phyloP scores from a whole-genome alignment of 2,329 filamentous ascomycete genomes.

The Hypoxylon sp. region DNA sequence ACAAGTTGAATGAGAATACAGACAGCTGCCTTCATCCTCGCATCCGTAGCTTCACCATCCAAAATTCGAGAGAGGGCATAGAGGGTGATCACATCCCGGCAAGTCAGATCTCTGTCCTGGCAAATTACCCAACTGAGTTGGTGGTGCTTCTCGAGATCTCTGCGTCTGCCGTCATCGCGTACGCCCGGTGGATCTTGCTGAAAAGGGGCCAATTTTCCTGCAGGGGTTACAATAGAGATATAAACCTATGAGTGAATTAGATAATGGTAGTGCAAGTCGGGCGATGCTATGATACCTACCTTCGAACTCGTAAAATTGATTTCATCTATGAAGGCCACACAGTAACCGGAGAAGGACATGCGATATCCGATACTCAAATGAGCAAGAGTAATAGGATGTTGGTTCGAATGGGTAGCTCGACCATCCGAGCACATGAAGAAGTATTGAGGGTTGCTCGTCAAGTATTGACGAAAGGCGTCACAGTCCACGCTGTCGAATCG shows the following conservation, averaged over 20 bases:
- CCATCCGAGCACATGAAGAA: conserved; percentile 81
- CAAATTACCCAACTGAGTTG: background rate
- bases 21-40: conserved; percentile 28
- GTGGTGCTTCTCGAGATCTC: background rate
- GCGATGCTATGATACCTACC: conserved; percentile 53
- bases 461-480: conserved; percentile 68
- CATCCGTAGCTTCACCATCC: background rate
- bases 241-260: conserved; percentile 28
- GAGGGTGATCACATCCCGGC: conserved; percentile 44
- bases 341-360: conserved; percentile 70
- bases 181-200: background rate
- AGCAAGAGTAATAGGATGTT: conserved; percentile 13
- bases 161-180: background rate
- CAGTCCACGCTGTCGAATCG: conserved; percentile 65
- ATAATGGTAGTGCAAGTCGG: background rate
- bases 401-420: conserved; percentile 23
- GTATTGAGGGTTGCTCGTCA: conserved; percentile 68
- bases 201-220: conserved; percentile 8
- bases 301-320: conserved; percentile 76
- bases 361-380: conserved; percentile 66
- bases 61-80: conserved; percentile 44
- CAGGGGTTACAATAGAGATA: conserved; percentile 25
- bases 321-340: conserved; percentile 74
- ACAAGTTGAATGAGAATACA: conserved; percentile 50
- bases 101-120: conserved; percentile 29